These are phyloP conservation scores for Pichia manshurica DNA, from an alignment of 805 yeast genomes.

Conservation along the genomic window DNA sequence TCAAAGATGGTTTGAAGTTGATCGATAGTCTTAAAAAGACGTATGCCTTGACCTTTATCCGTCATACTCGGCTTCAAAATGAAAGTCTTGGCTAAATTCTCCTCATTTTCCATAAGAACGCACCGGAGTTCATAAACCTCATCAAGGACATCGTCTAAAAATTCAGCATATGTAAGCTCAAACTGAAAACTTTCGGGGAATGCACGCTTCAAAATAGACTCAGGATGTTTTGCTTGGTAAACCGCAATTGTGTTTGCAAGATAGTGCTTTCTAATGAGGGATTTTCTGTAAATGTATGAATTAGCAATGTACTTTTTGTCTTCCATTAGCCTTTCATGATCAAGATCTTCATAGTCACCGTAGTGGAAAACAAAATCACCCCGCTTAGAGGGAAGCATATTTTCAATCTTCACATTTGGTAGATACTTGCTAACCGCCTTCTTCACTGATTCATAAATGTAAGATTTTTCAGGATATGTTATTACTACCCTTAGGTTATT, in stretches of 20 bases:
- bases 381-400: constrained; percentile 22
- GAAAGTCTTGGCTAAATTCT: constrained; percentile 49
- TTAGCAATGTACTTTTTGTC: constrained; percentile 55
- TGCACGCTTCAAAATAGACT: constrained; percentile 50
- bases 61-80: constrained; percentile 96
- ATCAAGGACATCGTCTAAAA: constrained; percentile 87
- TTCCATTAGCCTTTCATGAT: constrained; percentile 55
- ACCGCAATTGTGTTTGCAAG: constrained; percentile 78
- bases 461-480: constrained; percentile 35
- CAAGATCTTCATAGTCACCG: constrained; percentile 85
- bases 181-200: constrained; percentile 73
- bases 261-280: constrained; percentile 84
- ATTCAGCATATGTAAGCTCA: constrained; percentile 94
- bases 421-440: constrained; percentile 31
- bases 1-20: constrained; percentile 82
- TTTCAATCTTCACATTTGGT: constrained; percentile 5
- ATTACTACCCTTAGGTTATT: constrained; percentile 25
- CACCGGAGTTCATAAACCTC: constrained; percentile 85
- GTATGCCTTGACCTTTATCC: constrained; percentile 93
- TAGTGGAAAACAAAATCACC: constrained; percentile 50
- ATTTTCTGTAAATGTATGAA: constrained; percentile 84
- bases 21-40: constrained; percentile 70
- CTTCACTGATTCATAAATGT: constrained; percentile 39
- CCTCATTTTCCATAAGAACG: constrained; percentile 54
- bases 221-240: constrained; percentile 69